Evolutionary conservation across 768 basidiomycete species (phyloP).

Genomic region (Lentinula sp.): DNA sequence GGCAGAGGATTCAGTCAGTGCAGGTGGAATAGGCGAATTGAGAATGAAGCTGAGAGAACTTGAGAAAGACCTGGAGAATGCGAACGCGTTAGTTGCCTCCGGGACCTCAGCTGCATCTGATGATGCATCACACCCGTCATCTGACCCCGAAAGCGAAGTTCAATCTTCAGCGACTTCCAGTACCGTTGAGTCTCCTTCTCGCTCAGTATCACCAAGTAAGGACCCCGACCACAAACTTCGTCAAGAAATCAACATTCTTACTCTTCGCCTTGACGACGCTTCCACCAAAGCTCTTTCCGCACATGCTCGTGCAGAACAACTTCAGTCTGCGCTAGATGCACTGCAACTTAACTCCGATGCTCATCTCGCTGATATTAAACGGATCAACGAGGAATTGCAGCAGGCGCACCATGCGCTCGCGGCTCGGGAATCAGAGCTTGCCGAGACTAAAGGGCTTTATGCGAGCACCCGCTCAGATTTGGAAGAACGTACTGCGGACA

Average conservation of each 20-base stretch:
- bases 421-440: not conserved
- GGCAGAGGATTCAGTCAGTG: constrained; percentile 5
- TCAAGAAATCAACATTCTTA: not conserved
- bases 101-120: not conserved
- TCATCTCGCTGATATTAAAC: not conserved
- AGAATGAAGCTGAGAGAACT: constrained; percentile 9
- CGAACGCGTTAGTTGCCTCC: not conserved
- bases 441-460: constrained; percentile 23
- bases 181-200: not conserved
- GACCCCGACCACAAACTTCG: not conserved
- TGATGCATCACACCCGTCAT: not conserved
- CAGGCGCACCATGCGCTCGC: not conserved
- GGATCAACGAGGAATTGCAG: not conserved
- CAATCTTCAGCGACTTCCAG: not conserved
- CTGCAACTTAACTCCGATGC: not conserved
- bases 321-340: not conserved
- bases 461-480: constrained; percentile 24
- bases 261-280: constrained; percentile 2
- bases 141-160: not conserved
- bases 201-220: not conserved
- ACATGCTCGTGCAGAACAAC: constrained; percentile 1
- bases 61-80: not conserved
- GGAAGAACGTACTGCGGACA: constrained; percentile 54
- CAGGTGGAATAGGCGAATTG: not conserved
- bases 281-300: not conserved